phyloP scores from a whole-genome alignment of 2,329 filamentous ascomycete genomes.

The Pseudogymnoascus sp. region DNA sequence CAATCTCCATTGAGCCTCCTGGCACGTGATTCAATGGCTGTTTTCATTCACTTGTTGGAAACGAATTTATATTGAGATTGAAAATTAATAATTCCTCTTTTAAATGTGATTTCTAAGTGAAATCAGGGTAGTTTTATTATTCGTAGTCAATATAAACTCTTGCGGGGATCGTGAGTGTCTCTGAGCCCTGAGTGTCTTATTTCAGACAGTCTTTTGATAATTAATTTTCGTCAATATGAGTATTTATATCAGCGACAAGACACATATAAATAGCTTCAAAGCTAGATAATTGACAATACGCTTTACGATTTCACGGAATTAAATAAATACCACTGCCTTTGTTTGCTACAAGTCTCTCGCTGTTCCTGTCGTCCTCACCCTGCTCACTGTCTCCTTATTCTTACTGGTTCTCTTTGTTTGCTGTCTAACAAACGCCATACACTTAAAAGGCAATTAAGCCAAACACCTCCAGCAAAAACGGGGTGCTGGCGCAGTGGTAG shows the following conservation, averaged over 20 bases:
- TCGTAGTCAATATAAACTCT: not conserved
- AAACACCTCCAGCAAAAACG: not conserved
- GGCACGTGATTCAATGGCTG: slow-evolving; percentile 1
- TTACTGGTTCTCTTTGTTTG: not conserved
- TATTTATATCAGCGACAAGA: not conserved
- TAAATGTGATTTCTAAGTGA: not conserved
- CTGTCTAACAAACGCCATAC: not conserved
- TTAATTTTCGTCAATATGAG: too few species aligned
- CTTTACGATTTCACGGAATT: too few species aligned
- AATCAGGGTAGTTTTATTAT: not conserved
- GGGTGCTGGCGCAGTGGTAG: not conserved
- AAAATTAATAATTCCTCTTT: too few species aligned
- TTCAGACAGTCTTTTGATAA: not conserved
- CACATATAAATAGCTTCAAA: not conserved
- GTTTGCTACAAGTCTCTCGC: not conserved
- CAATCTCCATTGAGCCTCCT: not conserved
- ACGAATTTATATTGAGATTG: not conserved
- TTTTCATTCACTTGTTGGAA: not conserved
- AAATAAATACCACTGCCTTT: not conserved
- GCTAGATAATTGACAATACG: not conserved
- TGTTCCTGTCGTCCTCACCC: not conserved
- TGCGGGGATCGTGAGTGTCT: not conserved
- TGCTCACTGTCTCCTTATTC: not conserved
- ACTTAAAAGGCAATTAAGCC: not conserved
- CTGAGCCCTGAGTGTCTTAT: not conserved